These are phyloP conservation scores for Podospora pseudoanserina DNA, from an alignment of 495 filamentous ascomycete genomes.

Conservation along the genomic window DNA sequence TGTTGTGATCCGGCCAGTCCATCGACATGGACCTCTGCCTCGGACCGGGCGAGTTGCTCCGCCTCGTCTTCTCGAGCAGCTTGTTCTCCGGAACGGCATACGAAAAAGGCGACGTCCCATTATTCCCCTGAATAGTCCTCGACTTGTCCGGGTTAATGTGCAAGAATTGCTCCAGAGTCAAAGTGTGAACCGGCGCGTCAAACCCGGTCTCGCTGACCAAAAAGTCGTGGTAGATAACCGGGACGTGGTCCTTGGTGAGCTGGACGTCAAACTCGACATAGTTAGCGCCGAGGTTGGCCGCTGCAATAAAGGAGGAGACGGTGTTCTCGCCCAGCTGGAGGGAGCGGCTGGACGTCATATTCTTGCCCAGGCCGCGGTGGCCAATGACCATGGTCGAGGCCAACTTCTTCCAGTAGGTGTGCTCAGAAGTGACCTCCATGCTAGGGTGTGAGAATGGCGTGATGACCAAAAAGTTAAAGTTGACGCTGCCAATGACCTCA, in stretches of 20 bases:
- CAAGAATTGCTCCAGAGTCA: conserved; percentile 92
- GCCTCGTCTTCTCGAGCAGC: conserved; percentile 25
- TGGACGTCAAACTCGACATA: conserved; percentile 97
- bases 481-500: conserved; percentile 88
- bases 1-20: conserved; percentile 31
- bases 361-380: conserved; percentile 92
- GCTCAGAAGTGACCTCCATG: conserved; percentile 81
- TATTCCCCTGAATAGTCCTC: not conserved
- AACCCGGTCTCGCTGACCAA: conserved; percentile 97
- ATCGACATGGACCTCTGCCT: conserved; percentile 48
- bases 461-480: conserved; percentile 94
- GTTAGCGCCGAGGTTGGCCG: conserved; percentile 85
- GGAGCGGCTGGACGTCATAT: conserved; percentile 72
- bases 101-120: not conserved
- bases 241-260: conserved; percentile 96
- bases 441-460: conserved; percentile 92
- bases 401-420: conserved; percentile 88
- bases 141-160: conserved; percentile 64
- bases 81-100: conserved; percentile 25
- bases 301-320: conserved; percentile 89
- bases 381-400: conserved; percentile 82
- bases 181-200: conserved; percentile 91
- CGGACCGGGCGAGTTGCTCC: conserved; percentile 35
- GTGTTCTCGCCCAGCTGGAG: conserved; percentile 97
- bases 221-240: conserved; percentile 99